Evolutionary conservation across 108 stramenopile species (phyloP).

Genomic region (Cyclotella cryptica): DNA sequence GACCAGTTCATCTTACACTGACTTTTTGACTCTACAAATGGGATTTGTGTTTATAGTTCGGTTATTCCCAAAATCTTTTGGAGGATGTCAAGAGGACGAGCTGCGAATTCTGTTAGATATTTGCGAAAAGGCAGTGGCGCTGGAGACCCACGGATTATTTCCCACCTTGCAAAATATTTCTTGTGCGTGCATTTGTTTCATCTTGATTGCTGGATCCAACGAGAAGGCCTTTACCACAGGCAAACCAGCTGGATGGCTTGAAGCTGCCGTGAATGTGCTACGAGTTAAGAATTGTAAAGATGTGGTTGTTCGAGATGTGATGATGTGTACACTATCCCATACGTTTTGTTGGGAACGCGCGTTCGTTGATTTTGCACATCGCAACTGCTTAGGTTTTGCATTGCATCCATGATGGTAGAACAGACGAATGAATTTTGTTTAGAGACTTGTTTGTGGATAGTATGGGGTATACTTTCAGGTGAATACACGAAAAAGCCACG

Average conservation of each 20-base stretch:
- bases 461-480: constrained; percentile 4
- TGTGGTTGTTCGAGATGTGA: background rate
- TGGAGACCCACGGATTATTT: background rate
- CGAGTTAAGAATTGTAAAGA: background rate
- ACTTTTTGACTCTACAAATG: constrained; percentile 2
- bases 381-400: constrained; percentile 13
- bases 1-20: background rate
- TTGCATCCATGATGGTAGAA: background rate
- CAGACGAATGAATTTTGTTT: background rate
- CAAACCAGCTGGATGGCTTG: background rate
- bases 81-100: background rate
- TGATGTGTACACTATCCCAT: constrained; percentile 26
- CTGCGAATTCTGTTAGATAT: background rate
- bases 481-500: background rate
- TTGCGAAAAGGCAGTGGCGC: background rate
- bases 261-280: background rate
- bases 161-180: background rate
- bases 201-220: background rate
- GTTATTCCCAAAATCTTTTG: background rate
- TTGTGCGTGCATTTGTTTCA: background rate
- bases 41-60: constrained; percentile 7
- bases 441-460: constrained; percentile 24
- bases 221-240: background rate
- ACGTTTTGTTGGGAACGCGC: background rate
- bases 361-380: background rate